Percentiles rank a stretch among this genome's conserved stretches.
Conservation (phyloP, 345 rosid genomes). For the Toxicodendron radicans region DNA sequence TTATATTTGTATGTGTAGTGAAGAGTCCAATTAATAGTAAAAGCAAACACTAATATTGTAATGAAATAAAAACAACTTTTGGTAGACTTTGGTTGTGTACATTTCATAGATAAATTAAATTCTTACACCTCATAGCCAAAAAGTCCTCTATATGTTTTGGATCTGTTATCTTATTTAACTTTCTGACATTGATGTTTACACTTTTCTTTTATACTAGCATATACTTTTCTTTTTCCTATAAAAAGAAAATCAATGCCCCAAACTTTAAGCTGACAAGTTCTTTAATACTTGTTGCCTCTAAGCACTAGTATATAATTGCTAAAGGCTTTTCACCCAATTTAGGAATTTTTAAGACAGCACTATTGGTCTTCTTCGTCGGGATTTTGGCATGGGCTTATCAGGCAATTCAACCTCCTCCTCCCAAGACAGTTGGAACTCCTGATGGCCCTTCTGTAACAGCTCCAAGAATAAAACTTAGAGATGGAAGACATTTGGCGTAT, state of each 20-base stretch:
- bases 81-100: too few species aligned
- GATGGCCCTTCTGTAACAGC: slow-evolving; percentile 51
- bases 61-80: too few species aligned
- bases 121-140: too few species aligned
- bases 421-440: slow-evolving; percentile 47
- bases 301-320: background rate
- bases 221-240: too few species aligned
- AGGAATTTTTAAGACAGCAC: slow-evolving; percentile 41
- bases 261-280: background rate
- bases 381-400: slow-evolving; percentile 44
- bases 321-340: slow-evolving; percentile 5
- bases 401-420: slow-evolving; percentile 49
- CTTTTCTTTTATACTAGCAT: background rate
- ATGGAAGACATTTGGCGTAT: slow-evolving; percentile 67
- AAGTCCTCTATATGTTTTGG: background rate
- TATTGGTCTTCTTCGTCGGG: slow-evolving; percentile 39
- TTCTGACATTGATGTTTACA: background rate
- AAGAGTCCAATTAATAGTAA: too few species aligned
- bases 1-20: too few species aligned
- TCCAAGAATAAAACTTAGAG: slow-evolving; percentile 56
- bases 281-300: background rate
- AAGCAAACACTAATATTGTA: too few species aligned
- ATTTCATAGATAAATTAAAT: too few species aligned
- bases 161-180: background rate
- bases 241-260: background rate